A percentile compares a stretch with the other conserved stretches of the same genome.
phyloP scores from a whole-genome alignment of 148 eudicot species.

The Silene uniflora region DNA sequence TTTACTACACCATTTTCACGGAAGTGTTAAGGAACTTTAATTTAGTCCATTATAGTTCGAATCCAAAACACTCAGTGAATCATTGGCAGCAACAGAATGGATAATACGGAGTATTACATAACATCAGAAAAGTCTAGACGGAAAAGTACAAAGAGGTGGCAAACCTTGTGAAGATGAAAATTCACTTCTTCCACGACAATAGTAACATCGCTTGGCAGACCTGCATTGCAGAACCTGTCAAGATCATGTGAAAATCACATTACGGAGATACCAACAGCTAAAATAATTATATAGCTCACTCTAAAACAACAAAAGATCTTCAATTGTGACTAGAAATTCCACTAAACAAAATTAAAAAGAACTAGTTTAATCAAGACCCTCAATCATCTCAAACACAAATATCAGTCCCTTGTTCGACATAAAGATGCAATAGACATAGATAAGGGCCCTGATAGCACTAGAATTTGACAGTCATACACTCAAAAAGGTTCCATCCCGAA shows the following conservation, averaged over 20 bases:
- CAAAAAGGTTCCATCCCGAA: neutral
- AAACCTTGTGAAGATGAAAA: conserved; percentile 91
- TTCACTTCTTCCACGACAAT: conserved; percentile 51
- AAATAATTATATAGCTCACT: neutral
- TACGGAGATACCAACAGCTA: neutral
- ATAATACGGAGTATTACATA: neutral
- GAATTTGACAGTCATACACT: neutral
- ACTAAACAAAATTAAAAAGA: neutral
- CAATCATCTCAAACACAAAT: neutral
- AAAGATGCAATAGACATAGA: neutral
- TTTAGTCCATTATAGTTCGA: neutral
- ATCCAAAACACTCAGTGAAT: neutral
- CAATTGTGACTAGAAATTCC: conserved; percentile 7
- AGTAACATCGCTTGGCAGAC: conserved; percentile 73
- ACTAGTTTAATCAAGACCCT: neutral
- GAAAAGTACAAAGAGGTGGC: conserved; percentile 6
- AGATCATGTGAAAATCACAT: conserved; percentile 35
- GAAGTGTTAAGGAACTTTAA: neutral
- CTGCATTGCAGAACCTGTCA: conserved; percentile 88
- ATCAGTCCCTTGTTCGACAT: neutral
- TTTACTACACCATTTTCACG: neutral
- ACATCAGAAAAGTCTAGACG: neutral
- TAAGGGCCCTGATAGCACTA: neutral
- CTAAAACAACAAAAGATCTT: neutral
- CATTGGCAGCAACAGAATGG: neutral